Evolutionary conservation across 495 filamentous ascomycete genomes (phyloP), one percentile per base, ranked within the genome.

Genomic region (Hypomontagnella submonticulosa): DNA sequence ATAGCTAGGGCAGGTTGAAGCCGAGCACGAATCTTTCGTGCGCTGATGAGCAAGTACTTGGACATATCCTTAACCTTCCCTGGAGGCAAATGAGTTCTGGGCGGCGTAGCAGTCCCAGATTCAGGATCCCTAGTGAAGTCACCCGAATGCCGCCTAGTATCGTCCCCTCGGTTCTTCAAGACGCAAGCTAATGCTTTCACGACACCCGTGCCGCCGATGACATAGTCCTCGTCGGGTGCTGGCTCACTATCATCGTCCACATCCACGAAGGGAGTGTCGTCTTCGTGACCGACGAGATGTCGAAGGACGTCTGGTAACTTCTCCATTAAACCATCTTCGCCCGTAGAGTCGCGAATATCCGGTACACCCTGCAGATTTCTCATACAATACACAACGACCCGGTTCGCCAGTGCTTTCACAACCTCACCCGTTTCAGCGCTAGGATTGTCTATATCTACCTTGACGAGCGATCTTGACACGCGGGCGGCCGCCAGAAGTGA

Each of bases 171-270:
- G 65, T 96, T 96, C 54, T 90, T 88, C 32, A 99, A 83, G 67
- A 92, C 96, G 43, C 96, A 92, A 44, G 92, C 90, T 52, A 99
- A 79, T 18, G 93, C 93, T 75, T 97, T 96, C 33, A 97, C 95
- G 0, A 99, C 91, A 61, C 94, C 95, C 0, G 93, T 97, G 15
- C 94, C 93, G 36, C 93, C 93, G 69, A 99, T 92, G 37, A 98
- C 92, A 75, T 98, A 97, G 71, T 97, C 92, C 43, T 96, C 90
- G 64, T 96, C 92, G 1, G 93, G 91, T 20, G 92, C 90, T 13
- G 87, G 83, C 3, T 90, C 88, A 55, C 89, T 85, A 23, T 89
- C 84, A 32, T 87, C 86, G 38, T 90, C 84, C 50, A 81, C 32
- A 76, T 82, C 60, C 76, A 79, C 30, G 77, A 78, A 20, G 11